phyloP scores from a whole-genome alignment of 2,329 filamentous ascomycete species.

The Pseudofabraea citricarpa region DNA sequence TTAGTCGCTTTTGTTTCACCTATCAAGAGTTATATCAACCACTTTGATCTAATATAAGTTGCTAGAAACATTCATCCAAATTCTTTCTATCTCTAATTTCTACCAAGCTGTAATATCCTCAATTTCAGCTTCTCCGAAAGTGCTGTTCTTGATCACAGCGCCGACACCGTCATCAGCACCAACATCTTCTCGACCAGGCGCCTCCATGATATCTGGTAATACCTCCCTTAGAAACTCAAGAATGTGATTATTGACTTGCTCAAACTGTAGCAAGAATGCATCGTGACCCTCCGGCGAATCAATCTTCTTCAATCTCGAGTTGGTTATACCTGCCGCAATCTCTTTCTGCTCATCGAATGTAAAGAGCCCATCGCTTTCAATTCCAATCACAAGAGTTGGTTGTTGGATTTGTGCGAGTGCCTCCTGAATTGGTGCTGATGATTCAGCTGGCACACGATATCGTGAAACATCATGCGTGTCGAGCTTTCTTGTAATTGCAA shows the following conservation, averaged over 20 bases:
- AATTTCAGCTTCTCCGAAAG: constrained; percentile 92
- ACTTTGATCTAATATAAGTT: no score
- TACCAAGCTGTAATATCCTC: constrained; percentile 96
- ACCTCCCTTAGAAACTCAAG: constrained; percentile 77
- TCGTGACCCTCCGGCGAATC: constrained; percentile 95
- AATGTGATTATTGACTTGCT: constrained; percentile 90
- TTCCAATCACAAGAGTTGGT: constrained; percentile 85
- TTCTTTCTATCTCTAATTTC: no score
- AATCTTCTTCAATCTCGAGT: constrained; percentile 77
- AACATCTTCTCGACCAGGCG: constrained; percentile 39
- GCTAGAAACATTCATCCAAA: no score
- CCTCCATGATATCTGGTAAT: constrained; percentile 82
- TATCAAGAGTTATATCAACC: no score
- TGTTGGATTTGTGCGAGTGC: constrained; percentile 81
- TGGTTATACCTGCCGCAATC: constrained; percentile 73
- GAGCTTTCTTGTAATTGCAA: constrained; percentile 94
- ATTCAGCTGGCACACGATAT: constrained; percentile 48
- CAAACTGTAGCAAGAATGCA: constrained; percentile 92
- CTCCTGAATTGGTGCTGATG: constrained; percentile 50
- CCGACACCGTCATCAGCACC: constrained; percentile 47
- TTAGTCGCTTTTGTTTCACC: no score
- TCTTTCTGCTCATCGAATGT: constrained; percentile 97
- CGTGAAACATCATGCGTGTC: constrained; percentile 95
- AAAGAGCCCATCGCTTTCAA: constrained; percentile 93
- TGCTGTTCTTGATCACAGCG: constrained; percentile 76